phyloP scores from a whole-genome alignment of 2,329 filamentous ascomycete genomes.

The Penicillium sp. region DNA sequence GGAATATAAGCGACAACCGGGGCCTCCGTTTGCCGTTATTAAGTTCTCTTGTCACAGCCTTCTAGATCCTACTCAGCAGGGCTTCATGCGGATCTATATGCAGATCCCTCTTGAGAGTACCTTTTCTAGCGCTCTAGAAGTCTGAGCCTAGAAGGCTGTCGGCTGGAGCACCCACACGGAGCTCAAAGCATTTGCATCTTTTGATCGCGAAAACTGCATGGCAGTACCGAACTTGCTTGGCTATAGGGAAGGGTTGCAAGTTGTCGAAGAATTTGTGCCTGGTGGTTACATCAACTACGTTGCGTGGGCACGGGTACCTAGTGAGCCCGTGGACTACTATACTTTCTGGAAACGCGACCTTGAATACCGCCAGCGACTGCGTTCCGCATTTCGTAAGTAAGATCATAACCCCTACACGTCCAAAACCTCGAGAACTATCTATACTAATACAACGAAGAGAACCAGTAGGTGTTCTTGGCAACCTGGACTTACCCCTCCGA shows the following conservation, averaged over 20 bases:
- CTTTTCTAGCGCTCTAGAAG: not conserved
- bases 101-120: slow-evolving; percentile 2
- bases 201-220: not conserved
- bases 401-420: not conserved
- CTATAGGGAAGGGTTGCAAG: not conserved
- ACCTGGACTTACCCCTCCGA: not conserved
- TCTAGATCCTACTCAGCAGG: not conserved
- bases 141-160: not conserved
- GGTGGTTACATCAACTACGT: not conserved
- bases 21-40: not conserved
- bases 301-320: slow-evolving; percentile 1
- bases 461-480: not conserved
- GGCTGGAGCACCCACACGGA: not conserved
- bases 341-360: not conserved
- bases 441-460: slow-evolving; percentile 2
- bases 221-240: not conserved
- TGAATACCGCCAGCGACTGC: not conserved
- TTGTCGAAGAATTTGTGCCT: not conserved
- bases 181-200: not conserved
- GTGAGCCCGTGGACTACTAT: not conserved
- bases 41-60: not conserved
- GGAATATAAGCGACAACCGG: not conserved
- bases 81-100: not conserved
- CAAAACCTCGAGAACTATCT: not conserved
- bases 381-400: not conserved